Evolutionary conservation across 1,284 basidiomycete genomes (phyloP).

Genomic region (Phlebopus sp.): DNA sequence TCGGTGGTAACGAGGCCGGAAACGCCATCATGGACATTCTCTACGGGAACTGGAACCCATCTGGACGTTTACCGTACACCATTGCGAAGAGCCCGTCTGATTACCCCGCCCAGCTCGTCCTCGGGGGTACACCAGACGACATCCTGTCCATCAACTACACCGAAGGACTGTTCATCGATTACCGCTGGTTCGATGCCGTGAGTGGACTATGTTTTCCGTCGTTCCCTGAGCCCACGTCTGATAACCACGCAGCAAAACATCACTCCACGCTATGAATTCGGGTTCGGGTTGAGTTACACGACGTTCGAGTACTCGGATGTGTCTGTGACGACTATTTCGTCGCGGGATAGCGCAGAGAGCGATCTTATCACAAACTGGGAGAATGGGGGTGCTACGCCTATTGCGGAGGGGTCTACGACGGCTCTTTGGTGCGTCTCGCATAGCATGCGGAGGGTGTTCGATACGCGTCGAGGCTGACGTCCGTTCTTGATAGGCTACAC

Average conservation of each 20-base stretch:
- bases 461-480: background rate
- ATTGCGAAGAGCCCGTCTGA: conserved; percentile 45
- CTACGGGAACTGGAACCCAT: conserved; percentile 52
- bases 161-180: conserved; percentile 53
- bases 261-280: background rate
- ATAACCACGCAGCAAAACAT: background rate
- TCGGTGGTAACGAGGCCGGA: conserved; percentile 34
- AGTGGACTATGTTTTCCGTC: conserved; percentile 10
- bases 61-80: conserved; percentile 55
- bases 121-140: conserved; percentile 19
- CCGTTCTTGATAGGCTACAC: conserved; percentile 44
- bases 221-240: background rate
- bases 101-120: conserved; percentile 34
- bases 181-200: conserved; percentile 48
- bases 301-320: conserved; percentile 48
- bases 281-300: too few species aligned
- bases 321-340: conserved; percentile 36
- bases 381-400: conserved; percentile 44
- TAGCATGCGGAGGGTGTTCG: background rate
- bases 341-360: conserved; percentile 29
- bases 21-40: conserved; percentile 38
- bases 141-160: conserved; percentile 36
- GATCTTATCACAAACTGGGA: conserved; percentile 48
- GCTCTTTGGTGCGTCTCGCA: conserved; percentile 46
- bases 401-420: conserved; percentile 48